Base-by-base conservation (phyloP, 805 yeast genomes). In the Wickerhamiella azyma region DNA sequence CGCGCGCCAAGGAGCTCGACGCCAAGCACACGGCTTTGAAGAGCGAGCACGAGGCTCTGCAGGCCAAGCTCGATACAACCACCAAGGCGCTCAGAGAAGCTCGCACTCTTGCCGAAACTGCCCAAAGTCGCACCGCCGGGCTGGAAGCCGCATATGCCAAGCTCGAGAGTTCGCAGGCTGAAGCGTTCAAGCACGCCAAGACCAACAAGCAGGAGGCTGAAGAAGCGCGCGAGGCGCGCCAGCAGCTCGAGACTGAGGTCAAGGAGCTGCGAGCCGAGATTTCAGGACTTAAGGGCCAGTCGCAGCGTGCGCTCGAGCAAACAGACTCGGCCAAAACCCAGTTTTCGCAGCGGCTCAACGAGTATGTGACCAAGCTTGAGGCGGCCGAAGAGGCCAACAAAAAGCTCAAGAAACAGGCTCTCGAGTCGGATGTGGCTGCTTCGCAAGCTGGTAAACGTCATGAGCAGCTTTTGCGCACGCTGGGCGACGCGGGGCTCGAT, bases 61-160 rank as follows among this genome's bases (percentile, higher is more conserved):
- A 13, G 33, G 19, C 48, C 6, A 45, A 50, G 29, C 73, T 68
- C 47, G 60, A 66, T 30, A 62, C 62, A 29, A 69, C 70, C 49
- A 67, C 62, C 13, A 63, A 68, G 37, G 66, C 48, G 59, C 61
- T 40, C 64, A 66, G 16, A 51, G 71, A 68, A 36, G 62, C 61
- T 26, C 71, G 66, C 26, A 53, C 19, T 11, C 73, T 5, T 53
- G 49, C 54, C 24, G 48, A 51, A 28, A 47, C 52, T 29, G 48
- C 56, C 4, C 40, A 47, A 33, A 39, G 43, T 6, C 53, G 56
- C 38, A 47, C 59, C 19, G 53, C 61, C 9, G 50, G n/a, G n/a
- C n/a, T n/a, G n/a, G n/a, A n/a, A n/a, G n/a, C n/a, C n/a, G n/a
- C n/a, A n/a, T n/a, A n/a, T n/a, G n/a, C n/a, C n/a, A n/a, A 46